Conservation (phyloP, 345 rosid species). For the Brassica rapa region DNA sequence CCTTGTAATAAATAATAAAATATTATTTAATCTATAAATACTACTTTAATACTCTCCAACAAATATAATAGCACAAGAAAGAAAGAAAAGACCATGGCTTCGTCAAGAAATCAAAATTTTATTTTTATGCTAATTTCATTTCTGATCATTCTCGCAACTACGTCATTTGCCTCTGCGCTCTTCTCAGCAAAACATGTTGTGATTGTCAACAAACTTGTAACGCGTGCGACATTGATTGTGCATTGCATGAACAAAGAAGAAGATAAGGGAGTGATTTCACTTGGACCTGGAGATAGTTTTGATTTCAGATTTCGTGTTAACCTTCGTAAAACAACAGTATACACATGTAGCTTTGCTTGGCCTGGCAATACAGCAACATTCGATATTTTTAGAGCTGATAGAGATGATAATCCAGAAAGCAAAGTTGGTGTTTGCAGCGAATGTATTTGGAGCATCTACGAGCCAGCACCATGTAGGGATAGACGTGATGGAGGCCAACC, state of each 20-base stretch:
- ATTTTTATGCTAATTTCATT: background rate
- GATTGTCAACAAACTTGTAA: constrained; percentile 5
- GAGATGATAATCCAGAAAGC: constrained; percentile 9
- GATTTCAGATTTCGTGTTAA: constrained; percentile 26
- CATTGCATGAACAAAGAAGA: constrained; percentile 12
- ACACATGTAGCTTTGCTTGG: background rate
- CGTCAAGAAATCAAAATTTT: background rate
- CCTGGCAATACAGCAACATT: background rate
- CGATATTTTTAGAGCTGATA: background rate
- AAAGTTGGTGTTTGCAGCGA: constrained; percentile 11
- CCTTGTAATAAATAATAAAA: background rate
- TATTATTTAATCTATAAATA: background rate
- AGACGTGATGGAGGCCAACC: constrained; percentile 1
- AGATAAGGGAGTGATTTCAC: background rate
- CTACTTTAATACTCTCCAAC: background rate
- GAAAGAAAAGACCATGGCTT: background rate
- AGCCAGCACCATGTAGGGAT: background rate
- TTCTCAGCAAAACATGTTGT: constrained; percentile 2
- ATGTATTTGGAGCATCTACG: background rate
- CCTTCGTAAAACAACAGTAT: background rate
- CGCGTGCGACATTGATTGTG: background rate
- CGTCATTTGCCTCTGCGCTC: background rate
- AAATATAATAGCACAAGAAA: background rate
- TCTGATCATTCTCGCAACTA: background rate
- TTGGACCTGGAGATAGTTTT: background rate